Evolutionary conservation across 208 protist genomes (phyloP).

Genomic region (Crithidia bombi): DNA sequence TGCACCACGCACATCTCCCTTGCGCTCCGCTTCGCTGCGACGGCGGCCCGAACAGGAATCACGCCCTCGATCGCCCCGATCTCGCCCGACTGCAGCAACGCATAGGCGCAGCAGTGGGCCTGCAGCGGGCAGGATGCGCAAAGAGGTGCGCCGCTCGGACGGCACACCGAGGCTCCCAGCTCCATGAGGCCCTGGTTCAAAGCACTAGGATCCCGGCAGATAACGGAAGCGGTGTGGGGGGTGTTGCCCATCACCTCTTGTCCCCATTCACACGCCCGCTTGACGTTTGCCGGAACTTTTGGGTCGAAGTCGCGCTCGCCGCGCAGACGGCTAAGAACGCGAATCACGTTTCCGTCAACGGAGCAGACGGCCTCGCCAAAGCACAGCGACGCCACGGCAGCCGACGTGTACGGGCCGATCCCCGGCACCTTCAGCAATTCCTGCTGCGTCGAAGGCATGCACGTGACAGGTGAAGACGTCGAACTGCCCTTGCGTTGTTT

Average conservation of each 20-base stretch:
- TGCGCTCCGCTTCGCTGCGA: slow-evolving; percentile 51
- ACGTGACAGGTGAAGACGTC: neutral
- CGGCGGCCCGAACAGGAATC: slow-evolving; percentile 64
- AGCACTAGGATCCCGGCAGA: slow-evolving; percentile 51
- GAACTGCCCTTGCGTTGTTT: slow-evolving; percentile 6
- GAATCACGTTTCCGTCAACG: slow-evolving; percentile 95
- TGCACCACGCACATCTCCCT: slow-evolving; percentile 78
- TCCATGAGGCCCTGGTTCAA: slow-evolving; percentile 95
- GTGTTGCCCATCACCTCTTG: slow-evolving; percentile 60
- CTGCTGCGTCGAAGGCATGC: slow-evolving; percentile 29
- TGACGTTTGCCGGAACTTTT: slow-evolving; percentile 69
- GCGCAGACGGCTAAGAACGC: slow-evolving; percentile 86
- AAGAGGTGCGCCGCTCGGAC: slow-evolving; percentile 63
- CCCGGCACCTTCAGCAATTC: slow-evolving; percentile 85
- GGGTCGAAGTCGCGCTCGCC: slow-evolving; percentile 77
- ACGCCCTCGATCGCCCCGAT: slow-evolving; percentile 80
- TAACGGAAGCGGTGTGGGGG: slow-evolving; percentile 10
- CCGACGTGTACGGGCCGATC: slow-evolving; percentile 94
- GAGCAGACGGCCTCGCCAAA: slow-evolving; percentile 74
- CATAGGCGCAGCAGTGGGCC: slow-evolving; percentile 54
- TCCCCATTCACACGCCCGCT: slow-evolving; percentile 55
- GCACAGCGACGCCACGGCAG: slow-evolving; percentile 91
- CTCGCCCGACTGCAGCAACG: slow-evolving; percentile 35
- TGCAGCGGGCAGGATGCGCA: slow-evolving; percentile 79
- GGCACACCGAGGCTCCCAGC: slow-evolving; percentile 89